Evolutionary conservation across 2,329 filamentous ascomycete genomes (phyloP).

Genomic region (Ilyonectria sp.): DNA sequence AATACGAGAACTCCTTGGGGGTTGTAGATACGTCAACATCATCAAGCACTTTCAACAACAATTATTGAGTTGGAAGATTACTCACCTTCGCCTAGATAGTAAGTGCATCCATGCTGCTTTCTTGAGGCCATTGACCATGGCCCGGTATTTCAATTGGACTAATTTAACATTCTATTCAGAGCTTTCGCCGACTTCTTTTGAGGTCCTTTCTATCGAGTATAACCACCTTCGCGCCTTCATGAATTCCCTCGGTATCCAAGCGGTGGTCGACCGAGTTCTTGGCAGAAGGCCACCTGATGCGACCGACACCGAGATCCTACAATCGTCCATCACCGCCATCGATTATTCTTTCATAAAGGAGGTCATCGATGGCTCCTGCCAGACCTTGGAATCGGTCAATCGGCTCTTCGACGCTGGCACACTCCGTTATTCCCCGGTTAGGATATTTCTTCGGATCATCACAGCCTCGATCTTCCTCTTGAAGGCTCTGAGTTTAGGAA

Average conservation of each 20-base stretch:
- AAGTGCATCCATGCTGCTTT: neutral
- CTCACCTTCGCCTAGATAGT: constrained; percentile 23
- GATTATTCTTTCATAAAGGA: constrained; percentile 71
- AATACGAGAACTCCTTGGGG: constrained; percentile 14
- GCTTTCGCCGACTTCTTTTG: constrained; percentile 43
- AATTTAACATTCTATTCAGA: neutral
- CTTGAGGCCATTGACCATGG: neutral
- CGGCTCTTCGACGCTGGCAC: constrained; percentile 61
- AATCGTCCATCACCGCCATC: constrained; percentile 59
- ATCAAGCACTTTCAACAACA: constrained; percentile 38
- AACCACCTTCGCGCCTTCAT: constrained; percentile 60
- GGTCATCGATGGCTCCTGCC: constrained; percentile 67
- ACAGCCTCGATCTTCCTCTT: constrained; percentile 70
- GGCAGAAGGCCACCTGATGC: constrained; percentile 25
- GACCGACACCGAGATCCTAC: constrained; percentile 35
- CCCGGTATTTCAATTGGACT: too few relatives aligned
- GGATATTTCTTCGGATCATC: constrained; percentile 68
- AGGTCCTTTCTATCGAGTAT: constrained; percentile 65
- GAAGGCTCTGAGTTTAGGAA: constrained; percentile 47
- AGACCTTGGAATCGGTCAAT: constrained; percentile 65
- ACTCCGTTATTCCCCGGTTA: constrained; percentile 67
- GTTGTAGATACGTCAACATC: constrained; percentile 28
- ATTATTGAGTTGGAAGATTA: constrained; percentile 22
- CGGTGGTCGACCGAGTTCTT: constrained; percentile 62
- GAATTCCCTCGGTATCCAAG: constrained; percentile 68